These are phyloP conservation scores for Morella rubra DNA, from an alignment of 306 rosid genomes.

Conservation along the genomic window DNA sequence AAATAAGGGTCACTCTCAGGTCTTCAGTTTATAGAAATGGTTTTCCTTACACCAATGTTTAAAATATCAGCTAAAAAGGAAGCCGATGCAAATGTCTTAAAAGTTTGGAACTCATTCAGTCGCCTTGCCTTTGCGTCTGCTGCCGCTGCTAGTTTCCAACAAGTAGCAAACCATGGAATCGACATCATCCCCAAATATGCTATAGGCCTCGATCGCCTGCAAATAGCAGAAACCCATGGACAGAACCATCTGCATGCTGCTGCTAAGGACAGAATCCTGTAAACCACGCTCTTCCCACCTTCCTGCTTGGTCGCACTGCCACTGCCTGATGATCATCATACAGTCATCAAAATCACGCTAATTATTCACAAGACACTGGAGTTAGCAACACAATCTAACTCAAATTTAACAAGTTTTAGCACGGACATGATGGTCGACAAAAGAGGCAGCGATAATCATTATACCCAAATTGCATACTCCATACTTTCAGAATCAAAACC, in stretches of 20 bases:
- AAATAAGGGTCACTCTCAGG: slow-evolving; percentile 1
- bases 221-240: slow-evolving; percentile 93
- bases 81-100: neutral
- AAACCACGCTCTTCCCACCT: slow-evolving; percentile 38
- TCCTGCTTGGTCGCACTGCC: slow-evolving; percentile 51
- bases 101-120: slow-evolving; percentile 47
- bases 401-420: neutral
- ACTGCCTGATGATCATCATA: slow-evolving; percentile 43
- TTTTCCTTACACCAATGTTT: neutral
- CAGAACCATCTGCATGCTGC: slow-evolving; percentile 58
- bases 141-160: slow-evolving; percentile 72
- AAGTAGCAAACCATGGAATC: slow-evolving; percentile 89
- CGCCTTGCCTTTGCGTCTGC: slow-evolving; percentile 94
- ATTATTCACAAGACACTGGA: slow-evolving; percentile 7
- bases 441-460: neutral
- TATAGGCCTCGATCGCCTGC: slow-evolving; percentile 85
- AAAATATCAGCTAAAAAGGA: neutral
- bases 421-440: neutral
- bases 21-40: slow-evolving; percentile 1
- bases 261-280: slow-evolving; percentile 51
- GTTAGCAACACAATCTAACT: slow-evolving; percentile 15
- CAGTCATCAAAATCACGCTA: slow-evolving; percentile 26
- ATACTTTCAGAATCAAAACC: neutral
- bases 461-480: neutral
- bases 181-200: slow-evolving; percentile 91